Evolutionary conservation across 1,284 basidiomycete species (phyloP).

Genomic region (Ustilago crameri): DNA sequence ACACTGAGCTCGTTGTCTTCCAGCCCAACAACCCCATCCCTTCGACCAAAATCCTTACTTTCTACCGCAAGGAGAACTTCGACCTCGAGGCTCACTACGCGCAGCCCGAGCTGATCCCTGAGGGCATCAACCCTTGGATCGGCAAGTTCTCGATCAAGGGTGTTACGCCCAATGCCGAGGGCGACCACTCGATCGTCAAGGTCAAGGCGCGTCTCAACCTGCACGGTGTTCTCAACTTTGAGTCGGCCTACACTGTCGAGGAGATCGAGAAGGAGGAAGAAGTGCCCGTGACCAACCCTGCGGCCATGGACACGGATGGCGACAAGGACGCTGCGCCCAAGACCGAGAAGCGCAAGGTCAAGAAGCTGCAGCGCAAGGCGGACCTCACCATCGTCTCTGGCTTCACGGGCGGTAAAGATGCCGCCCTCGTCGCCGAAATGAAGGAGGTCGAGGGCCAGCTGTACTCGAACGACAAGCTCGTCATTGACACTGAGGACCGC

Average conservation of each 20-base stretch:
- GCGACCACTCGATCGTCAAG: slow-evolving; percentile 68
- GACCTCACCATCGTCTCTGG: slow-evolving; percentile 62
- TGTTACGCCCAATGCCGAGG: slow-evolving; percentile 64
- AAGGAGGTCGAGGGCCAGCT: slow-evolving; percentile 66
- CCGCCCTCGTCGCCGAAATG: slow-evolving; percentile 53
- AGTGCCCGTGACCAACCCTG: slow-evolving; percentile 59
- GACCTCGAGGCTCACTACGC: slow-evolving; percentile 65
- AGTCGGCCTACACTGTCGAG: slow-evolving; percentile 67
- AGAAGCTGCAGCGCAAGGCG: slow-evolving; percentile 67
- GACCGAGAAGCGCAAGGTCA: slow-evolving; percentile 66
- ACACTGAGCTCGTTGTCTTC: slow-evolving; percentile 67
- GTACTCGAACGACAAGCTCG: slow-evolving; percentile 67
- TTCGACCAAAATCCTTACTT: slow-evolving; percentile 68
- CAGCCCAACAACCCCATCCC: slow-evolving; percentile 67
- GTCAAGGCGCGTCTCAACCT: slow-evolving; percentile 68
- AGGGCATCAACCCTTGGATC: slow-evolving; percentile 65
- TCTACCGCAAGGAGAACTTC: slow-evolving; percentile 68
- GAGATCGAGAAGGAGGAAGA: slow-evolving; percentile 68
- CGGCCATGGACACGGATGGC: slow-evolving; percentile 59
- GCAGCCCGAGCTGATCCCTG: slow-evolving; percentile 54
- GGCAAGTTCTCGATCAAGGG: slow-evolving; percentile 65
- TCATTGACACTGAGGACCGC: slow-evolving; percentile 67
- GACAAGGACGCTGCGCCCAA: slow-evolving; percentile 57
- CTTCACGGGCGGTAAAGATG: slow-evolving; percentile 55
- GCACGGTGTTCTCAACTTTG: slow-evolving; percentile 67